phyloP scores from a whole-genome alignment of 2,329 filamentous ascomycete species.

The Aspergillus sp. region DNA sequence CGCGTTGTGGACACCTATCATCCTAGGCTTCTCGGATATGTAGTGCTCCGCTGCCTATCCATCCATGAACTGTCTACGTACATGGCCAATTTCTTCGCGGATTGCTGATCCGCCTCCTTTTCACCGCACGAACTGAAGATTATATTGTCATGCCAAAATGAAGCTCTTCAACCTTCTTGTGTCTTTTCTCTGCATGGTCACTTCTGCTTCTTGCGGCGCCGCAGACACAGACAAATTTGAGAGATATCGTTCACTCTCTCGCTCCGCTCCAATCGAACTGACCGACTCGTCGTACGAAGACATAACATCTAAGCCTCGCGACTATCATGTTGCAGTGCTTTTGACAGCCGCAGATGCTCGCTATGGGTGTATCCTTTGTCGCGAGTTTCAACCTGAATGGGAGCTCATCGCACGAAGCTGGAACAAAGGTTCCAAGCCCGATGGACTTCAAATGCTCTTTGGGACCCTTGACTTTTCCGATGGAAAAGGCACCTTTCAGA shows the following conservation, averaged over 20 bases:
- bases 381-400: conserved; percentile 93
- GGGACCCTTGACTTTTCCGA: conserved; percentile 84
- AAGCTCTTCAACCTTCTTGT: conserved; percentile 32
- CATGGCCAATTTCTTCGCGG: conserved; percentile 6
- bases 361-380: conserved; percentile 83
- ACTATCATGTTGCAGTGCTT: conserved; percentile 80
- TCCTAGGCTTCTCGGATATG: not conserved
- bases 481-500: conserved; percentile 81
- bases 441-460: conserved; percentile 64
- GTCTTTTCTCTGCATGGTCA: conserved; percentile 44
- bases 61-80: not conserved
- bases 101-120: not conserved
- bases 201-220: conserved; percentile 47
- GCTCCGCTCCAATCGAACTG: conserved; percentile 72
- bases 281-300: conserved; percentile 73
- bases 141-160: conserved; percentile 30
- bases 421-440: conserved; percentile 73
- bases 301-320: conserved; percentile 73
- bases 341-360: conserved; percentile 82
- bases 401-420: conserved; percentile 83
- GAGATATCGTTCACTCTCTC: conserved; percentile 68
- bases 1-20: conserved; percentile 4
- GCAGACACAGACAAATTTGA: conserved; percentile 68
- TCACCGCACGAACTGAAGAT: not conserved
- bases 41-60: not conserved